These are phyloP conservation scores for Echria macrotheca DNA, from an alignment of 495 filamentous ascomycete genomes.

Conservation along the genomic window DNA sequence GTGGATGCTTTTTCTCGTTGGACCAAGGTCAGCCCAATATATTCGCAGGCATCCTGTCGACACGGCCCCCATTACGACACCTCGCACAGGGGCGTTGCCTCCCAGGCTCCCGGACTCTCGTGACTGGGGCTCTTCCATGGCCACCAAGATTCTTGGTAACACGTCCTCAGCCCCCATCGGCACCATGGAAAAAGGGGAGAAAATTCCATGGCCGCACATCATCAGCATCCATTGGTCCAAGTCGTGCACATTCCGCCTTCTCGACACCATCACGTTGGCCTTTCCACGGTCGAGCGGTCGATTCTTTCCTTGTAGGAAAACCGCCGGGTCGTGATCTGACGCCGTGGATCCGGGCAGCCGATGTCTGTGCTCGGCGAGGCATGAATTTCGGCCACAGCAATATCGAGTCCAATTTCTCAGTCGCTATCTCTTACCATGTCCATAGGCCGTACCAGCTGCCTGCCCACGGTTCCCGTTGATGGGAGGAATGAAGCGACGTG, in stretches of 20 bases:
- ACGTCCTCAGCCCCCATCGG: no score
- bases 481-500: no score
- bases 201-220: neutral
- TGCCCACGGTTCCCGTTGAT: neutral
- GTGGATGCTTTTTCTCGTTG: neutral
- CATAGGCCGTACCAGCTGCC: neutral
- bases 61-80: constrained; percentile 7
- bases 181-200: neutral
- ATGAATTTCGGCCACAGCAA: constrained; percentile 6
- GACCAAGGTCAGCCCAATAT: constrained; percentile 6
- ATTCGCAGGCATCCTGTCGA: constrained; percentile 7
- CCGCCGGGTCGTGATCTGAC: no score
- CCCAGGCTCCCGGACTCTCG: neutral
- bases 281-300: neutral
- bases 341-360: no score
- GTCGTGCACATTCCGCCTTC: neutral
- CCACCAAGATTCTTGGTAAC: no score
- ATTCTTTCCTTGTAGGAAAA: no score
- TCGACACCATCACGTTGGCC: neutral
- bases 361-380: constrained; percentile 4
- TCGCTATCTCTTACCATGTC: neutral
- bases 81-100: constrained; percentile 1
- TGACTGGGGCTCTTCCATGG: constrained; percentile 1
- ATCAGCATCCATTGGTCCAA: neutral
- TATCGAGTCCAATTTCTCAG: constrained; percentile 3